Evolutionary conservation across 177 flowering plant species (phyloP), one percentile per base, ranked within the genome.

Genomic region (Telopea speciosissima): DNA sequence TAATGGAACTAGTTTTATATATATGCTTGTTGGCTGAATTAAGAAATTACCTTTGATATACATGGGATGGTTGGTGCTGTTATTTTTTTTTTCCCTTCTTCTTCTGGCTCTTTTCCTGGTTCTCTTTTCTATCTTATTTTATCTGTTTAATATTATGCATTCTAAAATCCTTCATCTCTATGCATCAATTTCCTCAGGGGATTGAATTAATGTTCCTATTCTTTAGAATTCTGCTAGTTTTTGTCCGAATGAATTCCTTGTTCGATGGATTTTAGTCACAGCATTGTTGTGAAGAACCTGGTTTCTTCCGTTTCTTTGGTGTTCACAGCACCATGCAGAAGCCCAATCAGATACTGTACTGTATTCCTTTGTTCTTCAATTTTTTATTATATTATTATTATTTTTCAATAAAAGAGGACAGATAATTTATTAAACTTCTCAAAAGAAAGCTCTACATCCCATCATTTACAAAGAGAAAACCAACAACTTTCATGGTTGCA

Each of bases 1-100:
- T 42, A 36, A 62, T 52, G 60, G 67, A 72, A 67, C 58, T 56
- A 36, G 24, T 73, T 44, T 31, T 28, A n/a, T 40, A n/a, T 24
- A 40, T 68, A 59, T 63, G 45, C 60, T 74, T 65, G 69, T 42
- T 68, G 61, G 22, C 42, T 63, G 26, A 65, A 56, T 68, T 54
- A 64, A 68, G 76, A 68, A 74, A 24, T 74, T 24, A 49, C n/a
- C 5, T 61, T 73, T 49, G 31, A 62, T 62, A n/a, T 65, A 13
- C 66, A 24, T 70, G 26, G 1, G 28, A 70, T 62, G 72, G 24
- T 62, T 70, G 21, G 54, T 69, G 22, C 56, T 14, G 24, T 33
- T 36, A 62, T 36, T 28, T 60, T 44, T 60, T 25, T 7, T 22
- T 4, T 42, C 22, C 17, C 2, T 52, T n/a, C n/a, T n/a, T n/a